Percentiles rank a stretch among this genome's conserved stretches.
Evolutionary conservation across 345 rosid genomes (phyloP).

Genomic region (Iberis pinnata): DNA sequence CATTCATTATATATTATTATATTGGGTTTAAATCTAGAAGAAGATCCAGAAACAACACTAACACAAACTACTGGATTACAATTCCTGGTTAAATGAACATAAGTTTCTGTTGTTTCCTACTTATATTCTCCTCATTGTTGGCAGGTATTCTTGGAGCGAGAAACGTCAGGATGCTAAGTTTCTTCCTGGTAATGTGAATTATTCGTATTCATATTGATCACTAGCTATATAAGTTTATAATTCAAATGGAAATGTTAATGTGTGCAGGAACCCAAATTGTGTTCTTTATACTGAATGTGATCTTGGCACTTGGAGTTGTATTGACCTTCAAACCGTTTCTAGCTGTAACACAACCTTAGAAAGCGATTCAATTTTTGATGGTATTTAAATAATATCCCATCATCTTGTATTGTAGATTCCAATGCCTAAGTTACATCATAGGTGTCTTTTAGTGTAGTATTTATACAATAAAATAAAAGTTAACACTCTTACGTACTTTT

Average conservation of each 20-base stretch:
- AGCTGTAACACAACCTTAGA: too few species aligned
- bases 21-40: too few species aligned
- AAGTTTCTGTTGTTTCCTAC: neutral
- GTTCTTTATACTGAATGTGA: constrained; percentile 51
- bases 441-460: too few species aligned
- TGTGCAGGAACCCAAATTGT: constrained; percentile 63
- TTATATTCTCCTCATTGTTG: neutral
- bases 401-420: too few species aligned
- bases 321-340: constrained; percentile 73
- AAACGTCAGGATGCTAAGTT: constrained; percentile 37
- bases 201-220: constrained; percentile 1
- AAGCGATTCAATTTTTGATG: too few species aligned
- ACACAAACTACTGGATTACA: too few species aligned
- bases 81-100: neutral
- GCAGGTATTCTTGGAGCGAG: constrained; percentile 42
- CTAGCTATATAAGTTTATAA: neutral
- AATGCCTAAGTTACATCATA: too few species aligned
- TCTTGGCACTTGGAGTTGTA: constrained; percentile 45
- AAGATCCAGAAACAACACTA: too few species aligned
- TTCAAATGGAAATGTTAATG: neutral
- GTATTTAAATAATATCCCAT: too few species aligned
- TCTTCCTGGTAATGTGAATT: constrained; percentile 34
- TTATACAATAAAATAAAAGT: too few species aligned
- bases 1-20: too few species aligned
- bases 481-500: too few species aligned